A percentile compares a stretch with the other conserved stretches of the same genome.
These are phyloP conservation scores for Lactifluus subvellereus DNA, from an alignment of 768 basidiomycete species.

Conservation along the genomic window DNA sequence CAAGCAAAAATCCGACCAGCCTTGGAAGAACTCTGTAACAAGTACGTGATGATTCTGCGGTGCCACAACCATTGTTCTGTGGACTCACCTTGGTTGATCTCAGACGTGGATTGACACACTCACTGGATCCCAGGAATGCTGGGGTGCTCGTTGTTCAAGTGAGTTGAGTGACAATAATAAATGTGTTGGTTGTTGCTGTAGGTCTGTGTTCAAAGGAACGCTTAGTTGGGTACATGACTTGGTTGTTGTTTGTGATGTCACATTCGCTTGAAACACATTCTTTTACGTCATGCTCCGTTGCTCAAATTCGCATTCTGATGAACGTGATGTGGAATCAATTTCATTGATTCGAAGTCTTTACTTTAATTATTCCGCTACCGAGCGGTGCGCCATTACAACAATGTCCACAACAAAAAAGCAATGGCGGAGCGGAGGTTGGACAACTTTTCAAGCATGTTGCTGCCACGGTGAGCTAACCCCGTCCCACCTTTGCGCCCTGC, in stretches of 20 bases:
- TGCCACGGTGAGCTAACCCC: conserved; percentile 46
- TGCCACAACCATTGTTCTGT: background rate
- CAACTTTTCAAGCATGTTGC: conserved; percentile 73
- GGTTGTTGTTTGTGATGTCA: too few relatives aligned
- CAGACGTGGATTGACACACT: background rate
- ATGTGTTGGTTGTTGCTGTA: background rate
- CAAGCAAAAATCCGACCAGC: conserved; percentile 6
- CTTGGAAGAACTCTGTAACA: background rate
- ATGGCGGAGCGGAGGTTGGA: conserved; percentile 41
- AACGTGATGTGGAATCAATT: too few relatives aligned
- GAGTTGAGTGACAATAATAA: background rate
- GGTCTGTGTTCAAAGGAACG: too few relatives aligned
- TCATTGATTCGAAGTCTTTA: too few relatives aligned
- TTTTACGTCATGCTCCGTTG: too few relatives aligned
- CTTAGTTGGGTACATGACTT: background rate
- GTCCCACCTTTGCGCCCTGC: background rate
- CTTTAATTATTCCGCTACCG: too few relatives aligned
- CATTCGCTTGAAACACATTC: too few relatives aligned
- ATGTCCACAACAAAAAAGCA: background rate
- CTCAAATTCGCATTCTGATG: too few relatives aligned
- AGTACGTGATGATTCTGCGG: background rate
- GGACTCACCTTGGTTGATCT: background rate
- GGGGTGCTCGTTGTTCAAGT: conserved; percentile 8
- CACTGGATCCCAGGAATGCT: conserved; percentile 3
- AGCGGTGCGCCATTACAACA: background rate